Evolutionary conservation across 306 rosid genomes (phyloP).

Genomic region (Sphenostylis stenocarpa): DNA sequence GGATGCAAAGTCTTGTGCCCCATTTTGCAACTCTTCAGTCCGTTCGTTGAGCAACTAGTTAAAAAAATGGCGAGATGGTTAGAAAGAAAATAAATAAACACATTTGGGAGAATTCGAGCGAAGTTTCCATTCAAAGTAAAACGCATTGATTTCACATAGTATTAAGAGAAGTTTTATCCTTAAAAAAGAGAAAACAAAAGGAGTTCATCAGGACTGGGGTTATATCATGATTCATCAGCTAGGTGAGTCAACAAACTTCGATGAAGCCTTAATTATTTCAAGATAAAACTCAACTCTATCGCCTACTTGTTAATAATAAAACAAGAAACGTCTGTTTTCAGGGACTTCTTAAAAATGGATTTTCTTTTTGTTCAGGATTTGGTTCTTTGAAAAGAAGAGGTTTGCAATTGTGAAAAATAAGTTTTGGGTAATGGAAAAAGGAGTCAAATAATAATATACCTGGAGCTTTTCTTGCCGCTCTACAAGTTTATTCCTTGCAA

Average conservation of each 20-base stretch:
- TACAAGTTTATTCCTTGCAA: conserved; percentile 72
- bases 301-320: not conserved
- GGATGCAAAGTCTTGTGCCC: conserved; percentile 82
- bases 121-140: too few relatives aligned
- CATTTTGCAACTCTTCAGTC: conserved; percentile 68
- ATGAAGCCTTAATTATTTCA: conserved; percentile 9
- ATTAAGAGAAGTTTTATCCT: not conserved
- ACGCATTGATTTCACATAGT: too few relatives aligned
- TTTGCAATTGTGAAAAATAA: not conserved
- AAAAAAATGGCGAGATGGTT: conserved; percentile 22
- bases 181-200: too few relatives aligned
- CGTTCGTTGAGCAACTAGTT: conserved; percentile 59
- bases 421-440: conserved; percentile 12
- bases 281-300: conserved; percentile 27
- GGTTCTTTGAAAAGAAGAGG: not conserved
- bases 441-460: conserved; percentile 44
- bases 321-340: not conserved
- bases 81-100: conserved; percentile 17
- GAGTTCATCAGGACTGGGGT: not conserved
- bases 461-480: conserved; percentile 81
- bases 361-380: conserved; percentile 1
- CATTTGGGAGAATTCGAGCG: not conserved
- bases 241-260: not conserved
- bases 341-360: not conserved
- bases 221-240: conserved; percentile 5